Evolutionary conservation across 352 stramenopile species (phyloP), one percentile per base, ranked within the genome.

Genomic region (Poterioochromonas sp.): DNA sequence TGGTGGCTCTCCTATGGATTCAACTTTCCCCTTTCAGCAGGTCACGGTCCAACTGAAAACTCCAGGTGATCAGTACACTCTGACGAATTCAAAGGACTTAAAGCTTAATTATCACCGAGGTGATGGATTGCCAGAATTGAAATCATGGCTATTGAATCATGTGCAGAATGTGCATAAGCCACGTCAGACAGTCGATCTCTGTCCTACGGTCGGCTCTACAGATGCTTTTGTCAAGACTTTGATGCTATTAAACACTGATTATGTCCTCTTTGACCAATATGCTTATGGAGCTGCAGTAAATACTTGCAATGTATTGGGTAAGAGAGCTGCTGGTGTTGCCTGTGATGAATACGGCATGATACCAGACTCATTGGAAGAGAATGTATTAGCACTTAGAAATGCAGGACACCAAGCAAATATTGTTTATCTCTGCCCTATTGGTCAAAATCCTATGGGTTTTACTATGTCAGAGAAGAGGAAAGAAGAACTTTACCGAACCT

Each of bases 1-100:
- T 1, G 65, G 65, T 74, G 65, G 65, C 29, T 18, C 53, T 34
- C 65, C 65, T 37, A 74, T 74, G 65, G 40, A 58, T 37, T 39
- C 37, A 20, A 34, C 12, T 37, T 74, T 74, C 32, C 65, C 65
- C 22, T 37, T 54, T 39, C 1, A 74, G 29, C 1, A 51, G 18
- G 1, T 74, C 3, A n/a, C 51, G 8, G n/a, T 74, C 3, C 12
- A 58, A 5, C 40, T 74, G 2, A n/a, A 22, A 2, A 40, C 11
- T 34, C n/a, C n/a, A n/a, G 40, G 29, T 44, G 65, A 74, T 39
- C 5, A 51, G 0, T 58, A 34, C 65, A 35, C 2, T 2, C 26
- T 74, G 40, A 3, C 5, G 15, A 54, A 58, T 26, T 20, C 37
- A 51, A 58, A 51, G 15, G 11, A 3, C 29, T 74, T 74, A n/a